Evolutionary conservation across 805 yeast genomes (phyloP).

Genomic region (Lipomyces kockii): DNA sequence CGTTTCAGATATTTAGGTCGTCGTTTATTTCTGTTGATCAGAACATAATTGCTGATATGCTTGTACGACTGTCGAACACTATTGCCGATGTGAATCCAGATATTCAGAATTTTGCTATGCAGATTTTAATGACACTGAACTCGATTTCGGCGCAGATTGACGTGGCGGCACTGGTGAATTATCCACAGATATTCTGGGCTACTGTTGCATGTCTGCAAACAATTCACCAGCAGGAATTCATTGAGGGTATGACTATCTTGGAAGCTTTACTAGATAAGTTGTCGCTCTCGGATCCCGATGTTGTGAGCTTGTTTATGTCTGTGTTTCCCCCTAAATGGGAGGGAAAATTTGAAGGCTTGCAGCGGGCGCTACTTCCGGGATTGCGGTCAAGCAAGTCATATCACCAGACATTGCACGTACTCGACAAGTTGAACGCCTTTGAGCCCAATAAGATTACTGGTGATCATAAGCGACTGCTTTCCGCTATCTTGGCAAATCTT

Average conservation of each 20-base stretch:
- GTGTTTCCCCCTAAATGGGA: conserved; percentile 97
- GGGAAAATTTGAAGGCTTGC: conserved; percentile 88
- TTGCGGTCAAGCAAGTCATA: conserved; percentile 78
- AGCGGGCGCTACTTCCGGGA: conserved; percentile 78
- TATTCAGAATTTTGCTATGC: conserved; percentile 96
- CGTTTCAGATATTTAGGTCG: conserved; percentile 90
- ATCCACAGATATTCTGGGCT: conserved; percentile 95
- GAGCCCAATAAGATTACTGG: conserved; percentile 77
- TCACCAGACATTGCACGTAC: conserved; percentile 72
- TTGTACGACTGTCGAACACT: conserved; percentile 89
- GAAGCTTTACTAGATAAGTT: conserved; percentile 84
- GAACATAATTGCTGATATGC: conserved; percentile 88
- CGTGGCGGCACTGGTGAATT: conserved; percentile 75
- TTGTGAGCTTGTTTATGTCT: conserved; percentile 78
- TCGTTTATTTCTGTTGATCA: conserved; percentile 81
- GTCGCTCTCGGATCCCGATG: conserved; percentile 81
- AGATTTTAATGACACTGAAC: conserved; percentile 91
- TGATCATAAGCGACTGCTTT: conserved; percentile 67
- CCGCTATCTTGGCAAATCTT: conserved; percentile 74
- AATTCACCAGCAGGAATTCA: conserved; percentile 88
- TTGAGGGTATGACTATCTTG: conserved; percentile 81
- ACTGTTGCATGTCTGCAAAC: conserved; percentile 89
- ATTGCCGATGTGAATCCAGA: conserved; percentile 87
- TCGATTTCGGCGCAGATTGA: conserved; percentile 87
- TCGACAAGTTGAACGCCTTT: conserved; percentile 70